Evolutionary conservation across 805 yeast genomes (phyloP), one percentile per base, ranked within the genome.

Genomic region (Wickerhamomyces strasburgensis): DNA sequence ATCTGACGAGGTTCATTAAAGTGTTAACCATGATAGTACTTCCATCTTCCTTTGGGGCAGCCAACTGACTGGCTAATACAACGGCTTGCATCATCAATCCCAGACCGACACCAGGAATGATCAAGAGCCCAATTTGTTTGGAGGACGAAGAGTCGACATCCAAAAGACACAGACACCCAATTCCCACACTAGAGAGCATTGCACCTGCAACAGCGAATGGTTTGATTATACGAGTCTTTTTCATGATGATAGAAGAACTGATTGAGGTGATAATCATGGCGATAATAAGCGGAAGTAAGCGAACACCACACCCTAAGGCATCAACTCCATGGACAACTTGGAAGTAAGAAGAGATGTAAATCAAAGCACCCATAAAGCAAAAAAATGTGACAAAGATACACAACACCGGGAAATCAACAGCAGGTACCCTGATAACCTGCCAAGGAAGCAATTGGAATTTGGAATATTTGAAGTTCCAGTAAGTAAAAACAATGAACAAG

Each of bases 21-120:
- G 75, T 54, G 6, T 78, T 71, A 2, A 73, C 62, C 52, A 73
- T 50, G 35, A 75, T 70, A 10, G 64, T 61, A 3, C 70, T 64
- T 11, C 79, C 80, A 5, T 72, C 64, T 2, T 62, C 54, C 41
- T 73, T 70, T 25, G 80, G 78, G 10, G 75, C 73, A 18, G 64
- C 56, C 13, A 74, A 51, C 46, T 75, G 78, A 2, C 71, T 60
- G 2, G 68, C 52, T 23, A 72, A 48, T 32, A 72, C 56, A 13
- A 64, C 46, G 2, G 74, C 58, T 50, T 75, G 80, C 51, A 73
- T 57, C 36, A 56, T 60, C 13, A 70, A 23, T 3, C 83, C 84
- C 29, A 66, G 52, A 0, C 72, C 62, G 5, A 67, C 56, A 18
- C 83, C 83, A 7, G 60, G 50, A 6, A 71, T 46, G 19, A 74